Percentiles rank a stretch among this genome's conserved stretches.
phyloP scores from a whole-genome alignment of 2,329 filamentous ascomycete genomes.

The Aspergillus proliferans region DNA sequence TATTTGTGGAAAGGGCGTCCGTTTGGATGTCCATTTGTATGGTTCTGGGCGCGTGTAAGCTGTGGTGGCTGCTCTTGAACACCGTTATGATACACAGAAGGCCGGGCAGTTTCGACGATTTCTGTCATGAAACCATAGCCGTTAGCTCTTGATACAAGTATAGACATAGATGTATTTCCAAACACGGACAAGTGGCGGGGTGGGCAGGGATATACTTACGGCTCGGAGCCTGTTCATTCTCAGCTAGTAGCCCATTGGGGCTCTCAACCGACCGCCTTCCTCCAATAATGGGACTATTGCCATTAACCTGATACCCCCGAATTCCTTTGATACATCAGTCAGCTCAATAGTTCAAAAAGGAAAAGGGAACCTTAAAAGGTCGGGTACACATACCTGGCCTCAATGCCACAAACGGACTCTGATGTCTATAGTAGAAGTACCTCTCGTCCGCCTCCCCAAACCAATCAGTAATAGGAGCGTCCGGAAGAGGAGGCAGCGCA shows the following conservation, averaged over 20 bases:
- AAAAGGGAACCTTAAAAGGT: not conserved
- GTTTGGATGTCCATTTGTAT: no score
- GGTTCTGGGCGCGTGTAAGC: no score
- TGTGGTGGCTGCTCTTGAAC: no score
- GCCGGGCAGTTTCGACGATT: no score
- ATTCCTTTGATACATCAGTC: not conserved
- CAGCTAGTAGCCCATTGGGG: not conserved
- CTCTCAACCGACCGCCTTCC: not conserved
- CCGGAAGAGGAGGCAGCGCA: conserved; percentile 16
- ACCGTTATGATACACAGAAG: no score
- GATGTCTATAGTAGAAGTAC: conserved; percentile 4
- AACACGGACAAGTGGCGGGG: no score
- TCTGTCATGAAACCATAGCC: no score
- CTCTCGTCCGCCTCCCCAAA: not conserved
- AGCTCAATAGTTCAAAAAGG: not conserved
- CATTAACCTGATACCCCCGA: no score
- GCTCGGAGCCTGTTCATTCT: not conserved
- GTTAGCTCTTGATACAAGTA: no score
- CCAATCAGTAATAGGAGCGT: conserved; percentile 4
- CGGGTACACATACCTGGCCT: not conserved
- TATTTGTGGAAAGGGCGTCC: no score
- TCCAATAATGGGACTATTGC: not conserved
- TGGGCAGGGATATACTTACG: no score
- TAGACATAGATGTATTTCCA: no score
- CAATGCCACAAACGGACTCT: conserved; percentile 4